Conservation (phyloP, 2,329 filamentous ascomycete species). For the Paramyrothecium sp. region DNA sequence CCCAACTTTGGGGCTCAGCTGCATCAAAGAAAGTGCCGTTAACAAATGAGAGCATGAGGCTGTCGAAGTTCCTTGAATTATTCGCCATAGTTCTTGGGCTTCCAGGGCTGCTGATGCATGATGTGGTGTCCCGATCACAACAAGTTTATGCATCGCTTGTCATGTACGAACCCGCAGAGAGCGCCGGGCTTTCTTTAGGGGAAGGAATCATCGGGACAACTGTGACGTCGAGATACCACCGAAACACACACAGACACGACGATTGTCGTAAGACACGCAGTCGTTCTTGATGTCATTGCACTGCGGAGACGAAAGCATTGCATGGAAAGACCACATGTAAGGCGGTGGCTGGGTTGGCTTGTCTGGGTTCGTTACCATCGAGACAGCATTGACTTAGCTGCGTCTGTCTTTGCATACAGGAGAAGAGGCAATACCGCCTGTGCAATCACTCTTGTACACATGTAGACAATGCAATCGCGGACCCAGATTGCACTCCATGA, state of each 20-base stretch:
- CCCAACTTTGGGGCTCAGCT: slow-evolving; percentile 14
- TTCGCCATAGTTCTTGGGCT: not conserved
- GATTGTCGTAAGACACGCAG: not conserved
- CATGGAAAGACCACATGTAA: not conserved
- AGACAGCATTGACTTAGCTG: not conserved
- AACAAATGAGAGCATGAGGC: not conserved
- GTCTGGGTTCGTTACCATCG: not conserved
- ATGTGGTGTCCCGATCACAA: not conserved
- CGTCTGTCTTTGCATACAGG: no score
- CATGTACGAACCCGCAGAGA: not conserved
- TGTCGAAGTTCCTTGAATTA: not conserved
- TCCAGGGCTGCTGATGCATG: not conserved
- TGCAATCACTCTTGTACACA: no score
- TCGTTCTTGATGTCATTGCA: not conserved
- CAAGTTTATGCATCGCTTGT: not conserved
- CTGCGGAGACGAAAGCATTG: not conserved
- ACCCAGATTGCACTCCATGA: no score
- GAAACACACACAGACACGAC: not conserved
- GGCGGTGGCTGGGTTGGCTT: not conserved
- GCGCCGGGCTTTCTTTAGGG: not conserved
- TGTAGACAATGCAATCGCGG: no score
- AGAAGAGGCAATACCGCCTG: no score
- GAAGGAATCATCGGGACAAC: not conserved
- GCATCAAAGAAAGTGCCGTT: not conserved
- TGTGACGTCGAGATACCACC: not conserved